Base-by-base conservation (phyloP, 495 filamentous ascomycete species). In the Xylaria venustula region DNA sequence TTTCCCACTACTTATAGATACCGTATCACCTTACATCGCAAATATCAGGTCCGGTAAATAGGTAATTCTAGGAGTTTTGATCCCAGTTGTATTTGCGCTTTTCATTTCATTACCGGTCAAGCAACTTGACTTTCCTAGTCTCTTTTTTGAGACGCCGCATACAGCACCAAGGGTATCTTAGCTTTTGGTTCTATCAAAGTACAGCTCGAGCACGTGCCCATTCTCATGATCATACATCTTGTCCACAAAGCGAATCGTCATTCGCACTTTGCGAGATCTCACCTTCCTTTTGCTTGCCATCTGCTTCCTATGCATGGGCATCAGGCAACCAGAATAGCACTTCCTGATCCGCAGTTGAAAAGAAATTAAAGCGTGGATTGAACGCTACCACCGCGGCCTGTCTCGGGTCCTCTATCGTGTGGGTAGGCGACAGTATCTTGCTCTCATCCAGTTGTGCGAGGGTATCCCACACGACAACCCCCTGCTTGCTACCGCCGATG, bases 281-380 rank as follows among this genome's bases (percentile, higher is more conserved):
- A 32, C 5, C 20, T n/a, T 50, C 34, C 12, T 17, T 23, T n/a
- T 36, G 8, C n/a, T 6, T 20, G 0, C n/a, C 20, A 1, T 2
- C 12, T 40, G 34, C 60, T 8, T 50, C 17, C 62, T 76, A 79
- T 8, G 66, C 73, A 70, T 90, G 82, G 55, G 81, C 77, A 76
- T 92, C 90, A 17, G 94, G 94, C 32, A 95, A 72, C 93, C 94
- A 98, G 60, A 98, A 91, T 47, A 94, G 76, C 57, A 93, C 79
- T 62, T 97, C 93, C 67, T 87, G 87, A 67, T 98, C 92, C 5
- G 89, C 95, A 41, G 86, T 92, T 15, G 89, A 92, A 62, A 97
- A 78, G 80, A 97, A 85, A 72, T 97, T 96, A 74, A 87, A 91
- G 45, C 91, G 81, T 7, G 91, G 95, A 74, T 96, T 98, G 70